phyloP scores from a whole-genome alignment of 163 green algal species.

The Scenedesmus sp. region DNA sequence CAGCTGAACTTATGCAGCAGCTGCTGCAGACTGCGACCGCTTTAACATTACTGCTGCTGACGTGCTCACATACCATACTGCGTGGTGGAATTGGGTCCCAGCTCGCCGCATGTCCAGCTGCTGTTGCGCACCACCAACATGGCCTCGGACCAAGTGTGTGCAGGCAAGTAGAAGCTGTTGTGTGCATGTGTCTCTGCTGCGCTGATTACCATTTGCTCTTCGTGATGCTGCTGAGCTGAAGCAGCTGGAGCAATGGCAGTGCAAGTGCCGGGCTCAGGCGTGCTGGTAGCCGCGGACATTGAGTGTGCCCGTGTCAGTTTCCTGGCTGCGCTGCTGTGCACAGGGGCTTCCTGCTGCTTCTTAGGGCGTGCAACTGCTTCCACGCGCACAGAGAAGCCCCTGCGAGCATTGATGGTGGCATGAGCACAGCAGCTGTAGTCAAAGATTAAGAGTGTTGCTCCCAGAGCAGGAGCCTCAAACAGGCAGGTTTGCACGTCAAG shows the following conservation, averaged over 20 bases:
- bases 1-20: too few relatives aligned
- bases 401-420: neutral
- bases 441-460: neutral
- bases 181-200: constrained; percentile 3
- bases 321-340: constrained; percentile 3
- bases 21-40: too few relatives aligned
- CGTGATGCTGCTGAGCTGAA: neutral
- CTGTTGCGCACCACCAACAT: constrained; percentile 1
- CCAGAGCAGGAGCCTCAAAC: neutral
- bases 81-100: neutral
- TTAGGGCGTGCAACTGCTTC: neutral
- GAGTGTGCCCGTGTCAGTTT: neutral
- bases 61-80: constrained; percentile 29
- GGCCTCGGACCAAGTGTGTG: neutral
- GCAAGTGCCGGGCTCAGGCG: neutral
- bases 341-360: neutral
- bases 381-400: neutral
- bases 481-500: neutral
- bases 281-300: neutral
- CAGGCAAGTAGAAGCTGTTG: constrained; percentile 43
- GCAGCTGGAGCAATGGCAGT: neutral
- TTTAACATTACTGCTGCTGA: too few relatives aligned
- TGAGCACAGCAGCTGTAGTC: neutral
- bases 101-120: neutral
- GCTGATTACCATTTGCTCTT: neutral